Conservation (phyloP, 164 flowering plant species). For the Vitis rotundifolia region DNA sequence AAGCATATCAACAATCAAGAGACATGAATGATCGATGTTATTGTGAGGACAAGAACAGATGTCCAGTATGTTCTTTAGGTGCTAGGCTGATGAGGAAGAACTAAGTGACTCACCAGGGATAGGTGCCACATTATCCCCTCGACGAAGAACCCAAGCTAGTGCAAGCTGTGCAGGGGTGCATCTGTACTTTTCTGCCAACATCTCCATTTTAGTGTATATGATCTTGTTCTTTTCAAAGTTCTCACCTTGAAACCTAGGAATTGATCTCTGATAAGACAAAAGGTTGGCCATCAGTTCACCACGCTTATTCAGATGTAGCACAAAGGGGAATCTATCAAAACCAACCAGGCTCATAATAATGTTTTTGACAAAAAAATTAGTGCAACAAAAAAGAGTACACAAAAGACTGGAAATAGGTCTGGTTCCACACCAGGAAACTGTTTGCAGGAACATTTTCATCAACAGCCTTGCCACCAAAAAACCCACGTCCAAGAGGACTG, state of each 20-base stretch:
- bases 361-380: not conserved
- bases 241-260: slow-evolving; percentile 35
- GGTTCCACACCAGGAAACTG: slow-evolving; percentile 15
- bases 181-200: slow-evolving; percentile 27
- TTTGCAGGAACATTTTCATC: slow-evolving; percentile 4
- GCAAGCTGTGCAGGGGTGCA: slow-evolving; percentile 46
- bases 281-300: not conserved
- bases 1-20: too few relatives aligned
- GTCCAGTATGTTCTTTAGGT: not conserved
- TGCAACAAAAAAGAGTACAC: too few relatives aligned
- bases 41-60: not conserved
- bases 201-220: slow-evolving; percentile 21
- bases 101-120: slow-evolving; percentile 24
- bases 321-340: not conserved
- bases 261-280: not conserved
- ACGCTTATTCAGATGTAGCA: not conserved
- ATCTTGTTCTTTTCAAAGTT: slow-evolving; percentile 31
- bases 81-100: too few relatives aligned
- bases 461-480: slow-evolving; percentile 32
- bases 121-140: slow-evolving; percentile 28
- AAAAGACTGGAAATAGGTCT: not conserved
- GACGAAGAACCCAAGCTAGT: slow-evolving; percentile 32
- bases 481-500: slow-evolving; percentile 41
- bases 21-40: not conserved
- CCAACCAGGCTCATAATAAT: not conserved